Base-by-base conservation (phyloP, 148 eudicot genomes). In the Spergularia bocconei region DNA sequence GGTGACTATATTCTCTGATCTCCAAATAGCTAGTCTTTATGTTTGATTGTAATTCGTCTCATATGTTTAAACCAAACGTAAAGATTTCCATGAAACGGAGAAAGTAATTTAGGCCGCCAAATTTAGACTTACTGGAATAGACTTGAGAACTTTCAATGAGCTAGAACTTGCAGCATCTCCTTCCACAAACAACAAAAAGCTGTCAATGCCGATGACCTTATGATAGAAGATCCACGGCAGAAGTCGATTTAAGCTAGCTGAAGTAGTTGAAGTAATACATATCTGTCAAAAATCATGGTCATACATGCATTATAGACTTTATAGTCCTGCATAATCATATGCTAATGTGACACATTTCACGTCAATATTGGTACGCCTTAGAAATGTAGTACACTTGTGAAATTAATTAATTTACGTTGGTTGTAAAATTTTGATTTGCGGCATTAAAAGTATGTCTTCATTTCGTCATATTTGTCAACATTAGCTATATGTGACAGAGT, bases 211-310 rank as follows among this genome's bases (percentile, higher is more conserved):
- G 63, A 88, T 83, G 79, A 89, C 90, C 65, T 90, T 93, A 74
- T 91, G 96, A 67, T 85, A 89, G 67, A 90, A 91, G 38, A 90
- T 82, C 96, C 96, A 93, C 20, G 98, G 98, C 16, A 93, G 79
- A 67, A 79, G 72, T 82, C 89, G 93, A 73, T 93, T 91, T 78
- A 93, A 71, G 71, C 88, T 88, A 81, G 91, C 96, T 67, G 98
- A 91, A 17, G 98, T 93, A 75, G 86, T 93, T 48, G 98, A 79
- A 14, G 93, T 89, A 63, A 91, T 86, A 77, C 91, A 90, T 65
- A 86, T 77, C 97, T 91, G 81, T 71, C 62, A 55, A 48, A 16
- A 48, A 68, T 73, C 11, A 73, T 57, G 25, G 4, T 44, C 16
- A 33, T 50, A 59, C 71, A 50, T 50, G 69, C 71, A 50, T 48